Evolutionary conservation across 116 monocot species (phyloP).

Genomic region (Trichopus zeylanicus): DNA sequence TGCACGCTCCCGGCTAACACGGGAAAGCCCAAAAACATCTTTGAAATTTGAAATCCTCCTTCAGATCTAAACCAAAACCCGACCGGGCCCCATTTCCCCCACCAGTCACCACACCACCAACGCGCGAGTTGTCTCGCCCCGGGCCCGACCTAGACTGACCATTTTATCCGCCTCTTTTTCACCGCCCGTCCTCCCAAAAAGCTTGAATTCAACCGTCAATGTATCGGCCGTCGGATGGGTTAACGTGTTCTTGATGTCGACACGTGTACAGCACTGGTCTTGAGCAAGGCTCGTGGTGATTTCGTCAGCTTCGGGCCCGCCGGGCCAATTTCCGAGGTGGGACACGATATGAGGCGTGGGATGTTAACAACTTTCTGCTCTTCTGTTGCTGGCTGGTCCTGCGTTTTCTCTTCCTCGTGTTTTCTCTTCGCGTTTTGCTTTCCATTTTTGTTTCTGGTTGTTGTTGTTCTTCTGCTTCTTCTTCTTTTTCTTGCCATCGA

Average conservation of each 20-base stretch:
- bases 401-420: neutral
- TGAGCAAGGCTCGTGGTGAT: neutral
- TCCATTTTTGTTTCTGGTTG: neutral
- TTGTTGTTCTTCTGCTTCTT: no score
- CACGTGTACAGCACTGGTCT: neutral
- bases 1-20: no score
- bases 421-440: neutral
- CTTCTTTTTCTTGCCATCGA: no score
- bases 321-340: neutral
- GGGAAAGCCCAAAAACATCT: neutral
- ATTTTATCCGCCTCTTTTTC: no score
- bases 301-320: neutral
- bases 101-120: neutral
- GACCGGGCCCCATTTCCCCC: neutral
- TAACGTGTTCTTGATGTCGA: no score
- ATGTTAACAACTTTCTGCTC: slow-evolving; percentile 4
- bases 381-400: neutral
- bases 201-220: no score
- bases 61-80: neutral
- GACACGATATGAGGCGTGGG: no score
- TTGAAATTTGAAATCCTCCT: slow-evolving; percentile 2
- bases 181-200: no score
- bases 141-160: no score
- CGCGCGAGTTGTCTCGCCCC: neutral
- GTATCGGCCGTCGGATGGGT: no score